Conservation (phyloP, 2,329 filamentous ascomycete genomes). For the Cladorrhinum sp. region DNA sequence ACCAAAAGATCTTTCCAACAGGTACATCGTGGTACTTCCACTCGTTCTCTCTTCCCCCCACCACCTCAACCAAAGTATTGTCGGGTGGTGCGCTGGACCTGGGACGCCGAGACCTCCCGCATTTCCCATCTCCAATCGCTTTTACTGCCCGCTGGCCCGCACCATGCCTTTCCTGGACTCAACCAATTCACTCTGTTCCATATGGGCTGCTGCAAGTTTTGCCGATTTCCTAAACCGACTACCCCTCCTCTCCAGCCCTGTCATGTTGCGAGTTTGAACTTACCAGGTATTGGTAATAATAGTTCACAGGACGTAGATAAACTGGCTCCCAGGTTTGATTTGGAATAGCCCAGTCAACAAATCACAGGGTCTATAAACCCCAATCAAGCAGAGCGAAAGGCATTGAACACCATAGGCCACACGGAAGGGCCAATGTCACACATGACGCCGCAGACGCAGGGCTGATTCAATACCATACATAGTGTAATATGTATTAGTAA, state of each 20-base stretch:
- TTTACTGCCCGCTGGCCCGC: not conserved
- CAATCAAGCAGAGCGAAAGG: not conserved
- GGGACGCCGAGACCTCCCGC: not conserved
- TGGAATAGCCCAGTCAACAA: not conserved
- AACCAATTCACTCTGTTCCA: not conserved
- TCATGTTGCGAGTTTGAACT: not conserved
- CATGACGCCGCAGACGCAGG: not conserved
- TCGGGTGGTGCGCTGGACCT: not conserved
- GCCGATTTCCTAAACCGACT: not conserved
- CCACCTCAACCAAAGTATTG: not conserved
- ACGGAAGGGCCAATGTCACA: not conserved
- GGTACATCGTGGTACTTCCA: constrained; percentile 4
- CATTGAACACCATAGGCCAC: not conserved
- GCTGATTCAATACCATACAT: not conserved
- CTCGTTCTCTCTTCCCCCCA: not conserved
- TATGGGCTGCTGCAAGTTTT: not conserved
- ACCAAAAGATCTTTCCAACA: not conserved
- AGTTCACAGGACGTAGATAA: too few species aligned
- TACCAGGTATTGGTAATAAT: too few species aligned
- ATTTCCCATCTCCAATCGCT: not conserved
- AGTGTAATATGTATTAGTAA: not conserved
- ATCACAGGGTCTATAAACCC: not conserved
- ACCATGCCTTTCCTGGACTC: not conserved
- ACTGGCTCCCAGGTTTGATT: too few species aligned
- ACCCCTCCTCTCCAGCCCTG: not conserved